Percentiles rank a stretch among this genome's conserved stretches.
Conservation (phyloP, 2,329 filamentous ascomycete species). For the Coleophoma crateriformis region DNA sequence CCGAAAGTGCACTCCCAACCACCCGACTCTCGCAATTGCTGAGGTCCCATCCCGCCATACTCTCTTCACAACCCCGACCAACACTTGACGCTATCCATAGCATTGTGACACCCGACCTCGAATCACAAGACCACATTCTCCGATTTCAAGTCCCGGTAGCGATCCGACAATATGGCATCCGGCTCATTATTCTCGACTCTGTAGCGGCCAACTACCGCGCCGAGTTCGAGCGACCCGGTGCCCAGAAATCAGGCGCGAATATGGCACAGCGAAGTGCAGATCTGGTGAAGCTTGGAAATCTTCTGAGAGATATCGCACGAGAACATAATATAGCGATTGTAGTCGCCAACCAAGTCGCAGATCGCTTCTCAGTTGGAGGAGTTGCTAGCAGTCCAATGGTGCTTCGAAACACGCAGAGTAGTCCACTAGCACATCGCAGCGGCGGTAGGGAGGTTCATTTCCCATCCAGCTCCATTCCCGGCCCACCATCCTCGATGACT, state of each 20-base stretch:
- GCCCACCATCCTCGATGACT: constrained; percentile 23
- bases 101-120: constrained; percentile 81
- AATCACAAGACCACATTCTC: constrained; percentile 92
- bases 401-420: constrained; percentile 14
- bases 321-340: constrained; percentile 76
- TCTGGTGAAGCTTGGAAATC: constrained; percentile 68
- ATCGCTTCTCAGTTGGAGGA: constrained; percentile 56
- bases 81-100: constrained; percentile 74
- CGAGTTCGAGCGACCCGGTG: constrained; percentile 64
- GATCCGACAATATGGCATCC: constrained; percentile 68
- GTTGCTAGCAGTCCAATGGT: constrained; percentile 9
- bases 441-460: not conserved
- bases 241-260: constrained; percentile 33
- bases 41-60: constrained; percentile 55
- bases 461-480: constrained; percentile 18
- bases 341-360: constrained; percentile 91
- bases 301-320: constrained; percentile 71
- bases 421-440: constrained; percentile 17
- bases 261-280: constrained; percentile 74
- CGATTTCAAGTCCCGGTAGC: constrained; percentile 88
- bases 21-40: constrained; percentile 77
- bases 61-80: constrained; percentile 37
- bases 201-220: constrained; percentile 94
- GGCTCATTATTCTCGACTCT: constrained; percentile 82
- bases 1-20: constrained; percentile 81